Evolutionary conservation across 108 stramenopile genomes (phyloP).

Genomic region (Schizochytrium sp.): DNA sequence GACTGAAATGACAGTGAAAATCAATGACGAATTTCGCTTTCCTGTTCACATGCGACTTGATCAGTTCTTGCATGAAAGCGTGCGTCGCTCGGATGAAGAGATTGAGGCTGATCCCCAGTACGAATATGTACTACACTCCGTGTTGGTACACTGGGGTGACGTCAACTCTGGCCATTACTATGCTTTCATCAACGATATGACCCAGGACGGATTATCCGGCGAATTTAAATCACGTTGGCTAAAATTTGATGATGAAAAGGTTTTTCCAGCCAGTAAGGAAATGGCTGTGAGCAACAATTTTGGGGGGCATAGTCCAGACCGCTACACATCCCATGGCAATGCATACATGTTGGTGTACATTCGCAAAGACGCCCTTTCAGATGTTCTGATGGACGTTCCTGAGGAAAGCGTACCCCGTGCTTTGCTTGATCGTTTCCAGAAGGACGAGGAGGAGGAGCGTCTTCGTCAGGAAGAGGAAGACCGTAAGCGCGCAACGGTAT

Average conservation of each 20-base stretch:
- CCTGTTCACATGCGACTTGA: constrained; percentile 57
- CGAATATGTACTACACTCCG: constrained; percentile 74
- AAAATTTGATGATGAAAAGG: constrained; percentile 60
- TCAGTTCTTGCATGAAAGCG: constrained; percentile 9
- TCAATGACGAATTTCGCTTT: constrained; percentile 55
- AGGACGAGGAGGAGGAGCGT: constrained; percentile 48
- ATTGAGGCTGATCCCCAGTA: constrained; percentile 1
- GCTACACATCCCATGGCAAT: neutral
- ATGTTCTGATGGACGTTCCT: constrained; percentile 17
- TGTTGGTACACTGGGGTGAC: constrained; percentile 72
- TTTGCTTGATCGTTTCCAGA: neutral
- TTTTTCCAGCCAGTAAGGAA: neutral
- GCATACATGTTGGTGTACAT: constrained; percentile 44
- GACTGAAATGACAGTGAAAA: constrained; percentile 57
- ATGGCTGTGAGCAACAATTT: constrained; percentile 46
- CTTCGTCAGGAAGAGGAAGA: neutral
- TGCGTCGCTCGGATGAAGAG: neutral
- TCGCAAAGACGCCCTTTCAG: neutral
- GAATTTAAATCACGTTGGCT: constrained; percentile 49
- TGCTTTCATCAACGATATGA: constrained; percentile 73
- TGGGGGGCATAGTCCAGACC: neutral
- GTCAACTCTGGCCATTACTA: constrained; percentile 74
- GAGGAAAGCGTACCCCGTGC: constrained; percentile 33
- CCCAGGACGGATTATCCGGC: neutral
- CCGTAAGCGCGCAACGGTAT: neutral